These are phyloP conservation scores for Gelatoporia subvermispora DNA, from an alignment of 768 basidiomycete genomes.

Conservation along the genomic window DNA sequence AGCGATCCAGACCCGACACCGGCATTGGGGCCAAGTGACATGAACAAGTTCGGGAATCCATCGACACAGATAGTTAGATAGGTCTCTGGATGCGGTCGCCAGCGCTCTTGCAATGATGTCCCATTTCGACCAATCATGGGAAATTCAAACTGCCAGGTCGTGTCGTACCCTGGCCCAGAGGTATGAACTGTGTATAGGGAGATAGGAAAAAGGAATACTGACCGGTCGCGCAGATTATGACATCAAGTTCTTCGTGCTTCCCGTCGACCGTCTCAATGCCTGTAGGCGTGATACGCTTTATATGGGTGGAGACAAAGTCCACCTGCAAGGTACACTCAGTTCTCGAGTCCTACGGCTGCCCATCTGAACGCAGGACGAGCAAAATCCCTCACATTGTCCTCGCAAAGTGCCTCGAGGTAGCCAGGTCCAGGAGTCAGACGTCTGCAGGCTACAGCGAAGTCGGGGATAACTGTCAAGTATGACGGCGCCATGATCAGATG, in stretches of 20 bases:
- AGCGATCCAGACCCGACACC: conserved; percentile 51
- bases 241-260: conserved; percentile 46
- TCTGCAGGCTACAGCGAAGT: conserved; percentile 54
- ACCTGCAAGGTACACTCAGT: conserved; percentile 31
- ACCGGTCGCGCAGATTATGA: conserved; percentile 64
- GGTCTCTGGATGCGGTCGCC: conserved; percentile 48
- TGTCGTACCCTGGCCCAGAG: conserved; percentile 45
- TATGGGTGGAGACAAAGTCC: conserved; percentile 46
- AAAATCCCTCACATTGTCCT: conserved; percentile 46
- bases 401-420: conserved; percentile 59
- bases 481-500: conserved; percentile 29
- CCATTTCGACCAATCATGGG: conserved; percentile 52
- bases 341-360: background rate
- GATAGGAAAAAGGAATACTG: conserved; percentile 1
- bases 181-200: background rate
- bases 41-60: conserved; percentile 70
- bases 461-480: conserved; percentile 59
- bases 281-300: conserved; percentile 44
- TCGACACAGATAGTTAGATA: conserved; percentile 58
- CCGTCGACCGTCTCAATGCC: conserved; percentile 59
- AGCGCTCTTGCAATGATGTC: conserved; percentile 46
- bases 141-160: conserved; percentile 42
- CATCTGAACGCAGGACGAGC: too few species aligned
- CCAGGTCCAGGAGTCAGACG: conserved; percentile 67
- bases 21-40: conserved; percentile 51